phyloP scores from a whole-genome alignment of 768 basidiomycete genomes.

The Mycena vitilis region DNA sequence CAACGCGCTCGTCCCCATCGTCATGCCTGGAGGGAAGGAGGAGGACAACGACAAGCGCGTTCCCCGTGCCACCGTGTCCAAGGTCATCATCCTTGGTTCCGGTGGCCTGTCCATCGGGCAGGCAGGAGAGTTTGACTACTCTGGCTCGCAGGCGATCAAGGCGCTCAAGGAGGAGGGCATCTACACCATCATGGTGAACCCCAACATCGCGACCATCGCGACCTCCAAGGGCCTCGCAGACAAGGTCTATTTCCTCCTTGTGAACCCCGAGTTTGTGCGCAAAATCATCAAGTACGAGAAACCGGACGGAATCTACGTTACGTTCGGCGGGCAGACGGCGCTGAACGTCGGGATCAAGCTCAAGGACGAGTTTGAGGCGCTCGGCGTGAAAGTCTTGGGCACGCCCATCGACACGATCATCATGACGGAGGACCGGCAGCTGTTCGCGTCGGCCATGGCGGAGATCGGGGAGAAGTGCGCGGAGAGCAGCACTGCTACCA shows the following conservation, averaged over 20 bases:
- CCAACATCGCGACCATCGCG: slow-evolving; percentile 99
- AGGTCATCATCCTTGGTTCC: slow-evolving; percentile 97
- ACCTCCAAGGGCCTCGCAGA: slow-evolving; percentile 98
- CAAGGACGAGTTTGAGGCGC: slow-evolving; percentile 92
- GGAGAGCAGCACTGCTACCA: slow-evolving; percentile 89
- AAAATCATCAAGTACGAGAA: slow-evolving; percentile 99
- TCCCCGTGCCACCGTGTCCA: slow-evolving; percentile 83
- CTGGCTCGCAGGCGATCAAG: slow-evolving; percentile 99
- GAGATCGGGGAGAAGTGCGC: slow-evolving; percentile 97
- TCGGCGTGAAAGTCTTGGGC: slow-evolving; percentile 94
- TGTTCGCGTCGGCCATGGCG: slow-evolving; percentile 94
- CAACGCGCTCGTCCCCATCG: slow-evolving; percentile 65
- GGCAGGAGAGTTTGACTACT: slow-evolving; percentile 99
- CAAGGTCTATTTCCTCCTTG: slow-evolving; percentile 99
- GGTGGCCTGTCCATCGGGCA: slow-evolving; percentile 98
- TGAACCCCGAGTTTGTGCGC: slow-evolving; percentile 96
- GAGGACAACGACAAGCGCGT: slow-evolving; percentile 82
- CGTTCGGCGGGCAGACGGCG: slow-evolving; percentile 98
- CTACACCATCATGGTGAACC: slow-evolving; percentile 98
- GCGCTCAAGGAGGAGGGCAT: slow-evolving; percentile 99
- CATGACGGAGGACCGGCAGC: slow-evolving; percentile 94
- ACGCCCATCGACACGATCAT: slow-evolving; percentile 98
- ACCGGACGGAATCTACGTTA: slow-evolving; percentile 98
- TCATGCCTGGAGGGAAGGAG: slow-evolving; percentile 83
- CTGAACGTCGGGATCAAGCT: slow-evolving; percentile 97